These are phyloP conservation scores for Ceraceosorus guamensis DNA, from an alignment of 1,284 basidiomycete species.

Conservation along the genomic window DNA sequence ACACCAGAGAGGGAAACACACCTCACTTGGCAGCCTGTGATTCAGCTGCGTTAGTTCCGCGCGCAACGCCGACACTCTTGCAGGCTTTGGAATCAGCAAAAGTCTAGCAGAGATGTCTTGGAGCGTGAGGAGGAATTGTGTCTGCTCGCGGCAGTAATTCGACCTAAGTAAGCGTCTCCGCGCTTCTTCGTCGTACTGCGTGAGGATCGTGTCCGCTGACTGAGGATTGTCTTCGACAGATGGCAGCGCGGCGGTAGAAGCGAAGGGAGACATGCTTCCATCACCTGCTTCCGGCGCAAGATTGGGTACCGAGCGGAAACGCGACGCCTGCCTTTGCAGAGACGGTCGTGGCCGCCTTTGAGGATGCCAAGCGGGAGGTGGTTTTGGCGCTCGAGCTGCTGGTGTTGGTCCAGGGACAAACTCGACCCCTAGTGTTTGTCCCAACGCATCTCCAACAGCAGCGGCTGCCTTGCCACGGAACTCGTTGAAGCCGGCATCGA, in stretches of 20 bases:
- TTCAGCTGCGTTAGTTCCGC: conserved; percentile 94
- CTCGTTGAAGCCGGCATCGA: conserved; percentile 16
- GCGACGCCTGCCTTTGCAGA: conserved; percentile 14
- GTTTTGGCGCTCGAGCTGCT: not conserved
- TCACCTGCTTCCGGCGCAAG: conserved; percentile 54
- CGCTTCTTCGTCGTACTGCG: conserved; percentile 31
- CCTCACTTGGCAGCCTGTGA: conserved; percentile 77
- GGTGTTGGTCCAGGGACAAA: conserved; percentile 3
- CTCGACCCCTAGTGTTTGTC: conserved; percentile 14
- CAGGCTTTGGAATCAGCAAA: conserved; percentile 83
- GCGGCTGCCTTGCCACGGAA: conserved; percentile 34
- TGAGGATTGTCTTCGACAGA: not conserved
- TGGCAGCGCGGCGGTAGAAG: conserved; percentile 16
- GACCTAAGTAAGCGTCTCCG: conserved; percentile 34
- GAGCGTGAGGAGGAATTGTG: conserved; percentile 78
- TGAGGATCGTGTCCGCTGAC: conserved; percentile 21
- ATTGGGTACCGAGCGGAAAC: conserved; percentile 24
- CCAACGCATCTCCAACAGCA: conserved; percentile 25
- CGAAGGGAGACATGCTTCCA: conserved; percentile 53
- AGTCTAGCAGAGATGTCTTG: conserved; percentile 90
- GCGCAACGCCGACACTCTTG: conserved; percentile 84
- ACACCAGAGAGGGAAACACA: conserved; percentile 98
- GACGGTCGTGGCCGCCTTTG: conserved; percentile 1
- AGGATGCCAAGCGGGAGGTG: conserved; percentile 9
- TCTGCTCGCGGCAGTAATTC: conserved; percentile 76